Evolutionary conservation across 495 filamentous ascomycete species (phyloP).

Genomic region (Hypoxylon trugodes): DNA sequence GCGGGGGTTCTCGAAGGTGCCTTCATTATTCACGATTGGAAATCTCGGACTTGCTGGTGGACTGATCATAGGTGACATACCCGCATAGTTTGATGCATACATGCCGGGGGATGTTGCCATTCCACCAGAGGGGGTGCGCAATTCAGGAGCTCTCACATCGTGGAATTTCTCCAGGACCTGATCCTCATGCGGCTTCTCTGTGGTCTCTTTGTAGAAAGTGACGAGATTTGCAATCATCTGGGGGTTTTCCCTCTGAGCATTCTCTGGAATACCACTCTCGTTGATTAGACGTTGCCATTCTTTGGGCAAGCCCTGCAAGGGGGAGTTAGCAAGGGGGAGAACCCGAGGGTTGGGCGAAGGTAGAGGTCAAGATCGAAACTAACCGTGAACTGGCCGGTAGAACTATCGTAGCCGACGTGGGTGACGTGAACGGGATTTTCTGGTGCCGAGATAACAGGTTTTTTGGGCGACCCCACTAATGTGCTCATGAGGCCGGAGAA

Average conservation of each 20-base stretch:
- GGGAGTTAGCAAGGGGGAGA: conserved; percentile 22
- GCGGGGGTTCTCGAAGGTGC: conserved; percentile 96
- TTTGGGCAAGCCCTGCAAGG: conserved; percentile 82
- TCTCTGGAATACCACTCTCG: conserved; percentile 95
- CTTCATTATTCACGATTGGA: conserved; percentile 82
- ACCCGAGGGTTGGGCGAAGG: conserved; percentile 20
- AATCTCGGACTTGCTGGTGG: conserved; percentile 92
- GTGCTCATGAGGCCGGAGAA: conserved; percentile 96
- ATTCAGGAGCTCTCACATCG: conserved; percentile 72
- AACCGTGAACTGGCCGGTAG: conserved; percentile 96
- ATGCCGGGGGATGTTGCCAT: conserved; percentile 54
- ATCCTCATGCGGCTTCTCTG: conserved; percentile 80
- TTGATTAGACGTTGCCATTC: conserved; percentile 97
- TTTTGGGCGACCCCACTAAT: conserved; percentile 87
- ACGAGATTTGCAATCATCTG: conserved; percentile 95
- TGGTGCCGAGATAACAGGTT: conserved; percentile 91
- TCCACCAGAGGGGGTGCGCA: conserved; percentile 56
- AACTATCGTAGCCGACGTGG: conserved; percentile 96
- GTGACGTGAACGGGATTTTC: conserved; percentile 98
- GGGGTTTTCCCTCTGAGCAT: conserved; percentile 93
- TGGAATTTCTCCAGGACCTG: conserved; percentile 96
- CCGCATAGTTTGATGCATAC: conserved; percentile 59
- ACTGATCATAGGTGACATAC: conserved; percentile 73
- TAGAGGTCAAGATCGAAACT: conserved; percentile 46
- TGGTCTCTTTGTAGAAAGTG: conserved; percentile 93